Percentiles rank a stretch among this genome's conserved stretches.
Evolutionary conservation across 495 filamentous ascomycete genomes (phyloP).

Genomic region (Astrocystis sublimbata): DNA sequence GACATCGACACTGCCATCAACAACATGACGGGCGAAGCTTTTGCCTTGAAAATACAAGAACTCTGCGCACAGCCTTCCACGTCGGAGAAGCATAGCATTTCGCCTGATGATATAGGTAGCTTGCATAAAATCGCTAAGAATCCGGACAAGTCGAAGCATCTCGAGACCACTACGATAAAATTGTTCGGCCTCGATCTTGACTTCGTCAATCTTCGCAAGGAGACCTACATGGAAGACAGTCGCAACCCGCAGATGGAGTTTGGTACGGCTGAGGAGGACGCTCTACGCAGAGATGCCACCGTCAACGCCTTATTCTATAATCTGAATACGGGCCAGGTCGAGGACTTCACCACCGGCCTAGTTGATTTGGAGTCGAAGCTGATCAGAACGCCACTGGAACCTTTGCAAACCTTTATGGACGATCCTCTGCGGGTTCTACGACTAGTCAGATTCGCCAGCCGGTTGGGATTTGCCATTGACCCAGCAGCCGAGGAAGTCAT

Average conservation of each 20-base stretch:
- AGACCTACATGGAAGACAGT: slow-evolving; percentile 82
- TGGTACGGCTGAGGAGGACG: slow-evolving; percentile 87
- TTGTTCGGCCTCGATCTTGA: slow-evolving; percentile 90
- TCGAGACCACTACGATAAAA: slow-evolving; percentile 86
- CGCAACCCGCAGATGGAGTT: slow-evolving; percentile 93
- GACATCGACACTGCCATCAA: slow-evolving; percentile 97
- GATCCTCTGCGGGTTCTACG: slow-evolving; percentile 90
- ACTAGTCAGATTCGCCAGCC: slow-evolving; percentile 84
- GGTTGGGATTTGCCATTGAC: slow-evolving; percentile 78
- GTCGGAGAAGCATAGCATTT: slow-evolving; percentile 45
- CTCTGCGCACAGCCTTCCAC: slow-evolving; percentile 52
- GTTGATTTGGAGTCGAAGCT: slow-evolving; percentile 68
- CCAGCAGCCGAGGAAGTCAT: slow-evolving; percentile 67
- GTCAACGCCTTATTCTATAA: slow-evolving; percentile 98
- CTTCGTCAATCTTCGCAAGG: slow-evolving; percentile 90
- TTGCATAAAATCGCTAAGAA: slow-evolving; percentile 82
- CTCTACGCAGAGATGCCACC: slow-evolving; percentile 85
- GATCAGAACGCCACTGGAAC: slow-evolving; percentile 85
- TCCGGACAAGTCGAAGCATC: slow-evolving; percentile 95
- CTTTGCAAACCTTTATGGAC: slow-evolving; percentile 90
- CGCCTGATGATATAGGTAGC: slow-evolving; percentile 58
- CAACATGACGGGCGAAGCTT: slow-evolving; percentile 87
- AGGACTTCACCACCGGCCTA: slow-evolving; percentile 83
- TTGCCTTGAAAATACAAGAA: slow-evolving; percentile 62
- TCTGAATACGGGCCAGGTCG: slow-evolving; percentile 69